Evolutionary conservation across 1,284 basidiomycete genomes (phyloP), one percentile per base, ranked within the genome.

Genomic region (Acaromyces ingoldii): DNA sequence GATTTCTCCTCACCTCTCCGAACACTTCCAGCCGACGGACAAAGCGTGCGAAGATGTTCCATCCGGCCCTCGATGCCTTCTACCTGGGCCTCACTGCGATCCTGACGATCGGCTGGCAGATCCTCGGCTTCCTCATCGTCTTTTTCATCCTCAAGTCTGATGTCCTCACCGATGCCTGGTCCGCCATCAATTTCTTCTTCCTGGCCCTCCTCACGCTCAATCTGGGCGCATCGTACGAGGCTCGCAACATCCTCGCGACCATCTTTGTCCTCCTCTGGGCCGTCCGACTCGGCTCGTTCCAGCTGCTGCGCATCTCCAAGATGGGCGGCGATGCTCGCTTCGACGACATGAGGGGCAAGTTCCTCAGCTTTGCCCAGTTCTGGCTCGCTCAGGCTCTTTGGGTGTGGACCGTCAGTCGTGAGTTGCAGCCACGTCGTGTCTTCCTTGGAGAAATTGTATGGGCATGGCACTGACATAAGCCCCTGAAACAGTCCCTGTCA

Each of bases 51-150:
- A n/a, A n/a, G n/a, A 52, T 52, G 50, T 52, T 52, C 45, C 26
- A 33, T 7, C 40, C 50, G 17, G 50, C 47, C 10, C 79, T 87
- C 17, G 85, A 87, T 76, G 76, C 77, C 39, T 85, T 82, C 70
- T 86, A 86, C 67, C 80, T 88, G 3, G 75, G 78, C n/a, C 78
- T 87, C 30, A 85, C 85, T 5, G 74, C 85, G 22, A 78, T 88
- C 33, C 80, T 87, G 53, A 86, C 85, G 0, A 72, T 83, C 22
- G 84, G 76, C 19, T 87, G 83, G 74, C 86, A 87, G 68, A 76
- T 83, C 1, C 58, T 79, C 0, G 85, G 85, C 4, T 87, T 88
- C 65, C 78, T 81, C 11, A 82, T 87, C 51, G 65, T 64, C 3
- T 74, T 62, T 38, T 24, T 6, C 26, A 46, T 51, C 1, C 60